phyloP scores from a whole-genome alignment of 2,329 filamentous ascomycete species.

The Diaporthe sp. region DNA sequence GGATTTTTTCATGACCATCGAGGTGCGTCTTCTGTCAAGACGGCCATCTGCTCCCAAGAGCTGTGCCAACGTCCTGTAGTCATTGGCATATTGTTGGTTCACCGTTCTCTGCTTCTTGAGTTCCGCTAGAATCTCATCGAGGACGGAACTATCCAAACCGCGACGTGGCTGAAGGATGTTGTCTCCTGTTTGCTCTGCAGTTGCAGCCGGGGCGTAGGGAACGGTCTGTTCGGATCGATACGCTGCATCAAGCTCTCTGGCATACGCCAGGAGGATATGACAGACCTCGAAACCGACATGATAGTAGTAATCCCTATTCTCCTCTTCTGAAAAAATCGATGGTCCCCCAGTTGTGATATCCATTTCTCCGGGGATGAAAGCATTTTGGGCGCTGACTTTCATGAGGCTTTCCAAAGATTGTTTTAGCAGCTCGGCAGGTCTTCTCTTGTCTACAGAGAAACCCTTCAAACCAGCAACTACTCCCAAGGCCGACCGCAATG shows the following conservation, averaged over 20 bases:
- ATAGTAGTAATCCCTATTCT: conserved; percentile 9
- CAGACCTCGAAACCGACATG: conserved; percentile 19
- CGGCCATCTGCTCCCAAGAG: not conserved
- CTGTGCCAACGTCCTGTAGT: not conserved
- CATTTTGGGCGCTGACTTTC: not conserved
- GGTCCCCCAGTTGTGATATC: not conserved
- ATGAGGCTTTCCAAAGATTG: conserved; percentile 1
- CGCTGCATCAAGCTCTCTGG: not conserved
- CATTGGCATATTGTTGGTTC: not conserved
- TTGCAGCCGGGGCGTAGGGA: not conserved
- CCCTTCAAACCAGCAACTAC: conserved; percentile 25
- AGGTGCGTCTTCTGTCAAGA: not conserved
- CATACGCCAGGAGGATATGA: conserved; percentile 25
- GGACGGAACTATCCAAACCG: no score
- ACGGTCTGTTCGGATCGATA: not conserved
- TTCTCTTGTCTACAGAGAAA: not conserved
- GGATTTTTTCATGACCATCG: conserved; percentile 36
- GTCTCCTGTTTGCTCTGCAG: not conserved
- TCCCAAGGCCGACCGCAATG: conserved; percentile 37
- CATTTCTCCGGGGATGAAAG: not conserved
- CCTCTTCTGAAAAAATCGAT: not conserved
- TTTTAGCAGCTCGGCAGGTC: not conserved
- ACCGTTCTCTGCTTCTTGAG: not conserved
- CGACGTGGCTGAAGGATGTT: no score
- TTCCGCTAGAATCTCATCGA: not conserved